Conservation (phyloP, 1,139 yeast species). For the Spathaspora sp. region DNA sequence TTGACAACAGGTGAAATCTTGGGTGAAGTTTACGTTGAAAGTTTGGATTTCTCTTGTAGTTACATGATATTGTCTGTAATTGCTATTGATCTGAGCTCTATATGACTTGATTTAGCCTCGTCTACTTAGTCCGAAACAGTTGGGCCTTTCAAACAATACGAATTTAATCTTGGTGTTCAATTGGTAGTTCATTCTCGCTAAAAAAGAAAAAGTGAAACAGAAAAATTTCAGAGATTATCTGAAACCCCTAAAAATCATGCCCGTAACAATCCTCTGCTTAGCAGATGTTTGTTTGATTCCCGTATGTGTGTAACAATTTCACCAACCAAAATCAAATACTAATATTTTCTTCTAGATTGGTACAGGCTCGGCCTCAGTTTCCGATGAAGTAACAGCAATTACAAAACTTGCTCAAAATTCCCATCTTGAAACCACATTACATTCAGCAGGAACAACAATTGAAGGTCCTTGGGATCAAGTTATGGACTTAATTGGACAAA, state of each 20-base stretch:
- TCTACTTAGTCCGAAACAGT: no score
- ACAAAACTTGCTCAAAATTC: slow-evolving; percentile 62
- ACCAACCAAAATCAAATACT: slow-evolving; percentile 17
- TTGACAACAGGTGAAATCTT: no score
- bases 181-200: no score
- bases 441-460: slow-evolving; percentile 89
- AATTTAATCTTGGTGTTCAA: no score
- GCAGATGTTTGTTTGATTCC: slow-evolving; percentile 87
- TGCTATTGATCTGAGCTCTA: no score
- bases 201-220: background rate
- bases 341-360: slow-evolving; percentile 49
- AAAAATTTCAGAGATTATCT: background rate
- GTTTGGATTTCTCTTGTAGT: no score
- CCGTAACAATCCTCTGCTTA: slow-evolving; percentile 59
- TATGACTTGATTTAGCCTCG: no score
- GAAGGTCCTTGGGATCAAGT: slow-evolving; percentile 94
- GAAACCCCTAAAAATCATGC: slow-evolving; percentile 12
- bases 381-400: slow-evolving; percentile 72
- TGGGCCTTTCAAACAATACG: no score
- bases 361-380: slow-evolving; percentile 72
- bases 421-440: slow-evolving; percentile 65
- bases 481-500: slow-evolving; percentile 72
- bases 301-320: slow-evolving; percentile 10
- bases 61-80: no score
- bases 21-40: no score